Percentiles rank a stretch among this genome's conserved stretches.
Evolutionary conservation across 148 eudicot species (phyloP).

Genomic region (Amaranthus cruentus): DNA sequence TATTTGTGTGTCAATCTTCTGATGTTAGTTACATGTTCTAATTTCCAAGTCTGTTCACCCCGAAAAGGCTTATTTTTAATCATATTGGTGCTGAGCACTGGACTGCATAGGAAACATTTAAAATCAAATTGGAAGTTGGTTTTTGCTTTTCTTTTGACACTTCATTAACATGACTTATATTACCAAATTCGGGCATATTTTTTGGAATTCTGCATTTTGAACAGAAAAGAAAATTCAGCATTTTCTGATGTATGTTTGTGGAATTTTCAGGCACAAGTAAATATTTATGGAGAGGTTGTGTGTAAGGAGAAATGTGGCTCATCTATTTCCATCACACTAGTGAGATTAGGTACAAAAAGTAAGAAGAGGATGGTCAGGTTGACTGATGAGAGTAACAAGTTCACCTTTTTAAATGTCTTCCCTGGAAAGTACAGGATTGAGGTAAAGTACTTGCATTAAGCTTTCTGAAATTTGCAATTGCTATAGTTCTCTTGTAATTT

Average conservation of each 20-base stretch:
- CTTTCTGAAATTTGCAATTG: conserved; percentile 2
- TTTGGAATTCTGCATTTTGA: neutral
- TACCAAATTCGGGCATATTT: neutral
- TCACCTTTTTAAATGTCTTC: conserved; percentile 63
- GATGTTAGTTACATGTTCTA: neutral
- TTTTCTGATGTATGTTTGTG: conserved; percentile 16
- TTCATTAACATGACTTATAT: neutral
- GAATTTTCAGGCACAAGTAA: conserved; percentile 65
- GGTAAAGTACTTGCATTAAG: conserved; percentile 38
- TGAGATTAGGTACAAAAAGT: conserved; percentile 51
- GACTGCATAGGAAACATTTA: neutral
- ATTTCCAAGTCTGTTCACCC: neutral
- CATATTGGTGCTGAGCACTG: neutral
- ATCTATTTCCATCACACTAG: conserved; percentile 54
- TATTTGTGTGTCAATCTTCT: neutral
- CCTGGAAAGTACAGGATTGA: conserved; percentile 91
- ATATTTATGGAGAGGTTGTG: conserved; percentile 58
- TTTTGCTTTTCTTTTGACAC: neutral
- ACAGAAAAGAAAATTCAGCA: neutral
- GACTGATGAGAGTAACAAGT: conserved; percentile 55
- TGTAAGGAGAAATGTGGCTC: conserved; percentile 85
- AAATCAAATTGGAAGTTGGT: conserved; percentile 6
- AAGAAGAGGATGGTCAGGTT: conserved; percentile 46
- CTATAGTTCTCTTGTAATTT: conserved; percentile 4
- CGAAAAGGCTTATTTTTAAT: neutral